Conservation (phyloP, 331 rosid genomes). For the Malus hybrid region DNA sequence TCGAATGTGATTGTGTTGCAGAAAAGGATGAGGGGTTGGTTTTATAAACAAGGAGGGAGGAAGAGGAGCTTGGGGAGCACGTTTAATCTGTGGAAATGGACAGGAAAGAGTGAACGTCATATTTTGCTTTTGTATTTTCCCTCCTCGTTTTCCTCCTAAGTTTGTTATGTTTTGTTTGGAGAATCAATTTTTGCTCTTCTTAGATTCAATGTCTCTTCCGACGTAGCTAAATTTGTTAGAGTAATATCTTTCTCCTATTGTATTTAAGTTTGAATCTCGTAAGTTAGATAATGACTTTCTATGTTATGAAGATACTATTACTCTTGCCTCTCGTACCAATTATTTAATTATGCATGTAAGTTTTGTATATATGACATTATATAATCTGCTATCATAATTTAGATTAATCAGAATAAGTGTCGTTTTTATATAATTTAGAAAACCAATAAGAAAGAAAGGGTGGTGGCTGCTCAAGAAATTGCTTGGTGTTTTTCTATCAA, state of each 20-base stretch:
- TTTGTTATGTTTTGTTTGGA: slow-evolving; percentile 20
- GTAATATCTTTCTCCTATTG: too few relatives aligned
- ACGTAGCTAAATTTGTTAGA: too few relatives aligned
- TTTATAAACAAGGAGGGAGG: slow-evolving; percentile 13
- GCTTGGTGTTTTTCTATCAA: background rate
- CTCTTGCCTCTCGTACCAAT: accelerated
- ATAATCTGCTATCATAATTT: too few relatives aligned
- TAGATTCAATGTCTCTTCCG: background rate
- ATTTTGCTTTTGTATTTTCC: slow-evolving; percentile 24
- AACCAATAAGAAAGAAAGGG: background rate
- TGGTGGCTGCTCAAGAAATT: background rate
- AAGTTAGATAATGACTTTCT: too few relatives aligned
- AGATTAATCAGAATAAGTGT: too few relatives aligned
- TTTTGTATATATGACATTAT: too few relatives aligned
- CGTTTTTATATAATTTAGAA: background rate
- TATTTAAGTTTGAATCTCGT: too few relatives aligned
- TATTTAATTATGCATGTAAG: too few relatives aligned
- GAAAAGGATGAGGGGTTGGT: background rate
- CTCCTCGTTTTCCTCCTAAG: slow-evolving; percentile 18
- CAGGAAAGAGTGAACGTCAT: slow-evolving; percentile 39
- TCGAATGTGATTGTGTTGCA: background rate
- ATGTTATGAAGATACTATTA: too few relatives aligned
- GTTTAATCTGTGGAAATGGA: slow-evolving; percentile 25
- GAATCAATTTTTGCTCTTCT: background rate
- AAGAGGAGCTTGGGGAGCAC: slow-evolving; percentile 45